These are phyloP conservation scores for Botrytis tulipae DNA, from an alignment of 2,329 filamentous ascomycete genomes.

Conservation along the genomic window DNA sequence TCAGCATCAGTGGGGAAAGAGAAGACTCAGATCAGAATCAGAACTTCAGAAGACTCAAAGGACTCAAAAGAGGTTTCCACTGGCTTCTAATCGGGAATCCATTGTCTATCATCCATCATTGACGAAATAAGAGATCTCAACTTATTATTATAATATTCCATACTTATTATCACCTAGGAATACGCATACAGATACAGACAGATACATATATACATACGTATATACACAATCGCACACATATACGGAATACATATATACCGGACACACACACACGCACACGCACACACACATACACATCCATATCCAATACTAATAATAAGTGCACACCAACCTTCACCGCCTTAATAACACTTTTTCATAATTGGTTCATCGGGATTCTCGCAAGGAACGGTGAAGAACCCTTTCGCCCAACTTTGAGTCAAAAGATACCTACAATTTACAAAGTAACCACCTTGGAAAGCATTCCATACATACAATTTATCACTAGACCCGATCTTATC, in stretches of 20 bases:
- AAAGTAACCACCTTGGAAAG: not conserved
- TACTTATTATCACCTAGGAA: not conserved
- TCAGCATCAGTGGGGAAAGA: not conserved
- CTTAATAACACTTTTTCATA: not conserved
- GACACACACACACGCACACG: not conserved
- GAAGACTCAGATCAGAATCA: not conserved
- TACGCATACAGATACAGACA: no score
- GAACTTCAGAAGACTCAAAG: not conserved
- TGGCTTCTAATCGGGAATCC: not conserved
- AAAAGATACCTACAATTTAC: not conserved
- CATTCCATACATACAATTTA: not conserved
- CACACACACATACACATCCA: not conserved
- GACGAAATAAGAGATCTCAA: not conserved
- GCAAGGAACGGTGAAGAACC: not conserved
- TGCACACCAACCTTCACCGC: not conserved
- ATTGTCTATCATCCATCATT: not conserved
- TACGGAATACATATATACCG: not conserved
- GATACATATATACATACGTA: no score
- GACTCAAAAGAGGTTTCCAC: not conserved
- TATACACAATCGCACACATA: no score
- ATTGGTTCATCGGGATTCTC: not conserved
- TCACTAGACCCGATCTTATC: not conserved
- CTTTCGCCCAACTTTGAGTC: not conserved
- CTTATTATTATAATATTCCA: not conserved
- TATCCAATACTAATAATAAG: not conserved